Base-by-base conservation (phyloP, 2,329 filamentous ascomycete genomes). In the Hypoxylon sp. region DNA sequence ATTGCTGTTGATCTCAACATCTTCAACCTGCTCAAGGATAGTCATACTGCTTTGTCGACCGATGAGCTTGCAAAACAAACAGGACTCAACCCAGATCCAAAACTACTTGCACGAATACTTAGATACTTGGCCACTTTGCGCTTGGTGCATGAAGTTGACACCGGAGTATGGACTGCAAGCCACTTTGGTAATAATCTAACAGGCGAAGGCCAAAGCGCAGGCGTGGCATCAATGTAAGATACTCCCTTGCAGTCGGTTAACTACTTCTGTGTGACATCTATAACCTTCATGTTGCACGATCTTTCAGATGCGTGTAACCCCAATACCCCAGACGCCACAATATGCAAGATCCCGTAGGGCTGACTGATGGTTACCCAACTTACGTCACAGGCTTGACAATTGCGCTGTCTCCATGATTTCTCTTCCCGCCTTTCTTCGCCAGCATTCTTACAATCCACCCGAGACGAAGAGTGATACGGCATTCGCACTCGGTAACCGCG, bases 1-100 rank as follows among this genome's bases (percentile, higher is more conserved):
- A 41, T 57, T 15, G 56, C 48, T 5, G 45, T 57, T 7, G 56
- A 56, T 17, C 45, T 59, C 20, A 45, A 57, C 17, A 37, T 59
- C n/a, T 59, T 59, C 25, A 51, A 37, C 20, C 30, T 42, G 2
- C 52, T 59, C 13, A 46, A 44, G 12, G 45, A 44, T 1, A 48
- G 34, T n/a, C 15, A 40, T 1, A 40, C 25, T 2, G 48, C 56
- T 1, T 36, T 59, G n/a, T 45, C 56, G 6, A 59, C 56, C 0
- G 48, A 51, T 17, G 52, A 59, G 11, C 32, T 59, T 1, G 52
- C 56, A 11, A 42, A 31, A 4, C 45, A n/a, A 17, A 37, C 56
- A 2, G 52, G 49, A 3, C 51, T 45, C 40, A 42, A 8, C 11
- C 56, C 56, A 4, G 38, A 59, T 25, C 29, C 21, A 7, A 51